Evolutionary conservation across 495 filamentous ascomycete genomes (phyloP), one percentile per base, ranked within the genome.

Genomic region (Aspergillus biplanus): DNA sequence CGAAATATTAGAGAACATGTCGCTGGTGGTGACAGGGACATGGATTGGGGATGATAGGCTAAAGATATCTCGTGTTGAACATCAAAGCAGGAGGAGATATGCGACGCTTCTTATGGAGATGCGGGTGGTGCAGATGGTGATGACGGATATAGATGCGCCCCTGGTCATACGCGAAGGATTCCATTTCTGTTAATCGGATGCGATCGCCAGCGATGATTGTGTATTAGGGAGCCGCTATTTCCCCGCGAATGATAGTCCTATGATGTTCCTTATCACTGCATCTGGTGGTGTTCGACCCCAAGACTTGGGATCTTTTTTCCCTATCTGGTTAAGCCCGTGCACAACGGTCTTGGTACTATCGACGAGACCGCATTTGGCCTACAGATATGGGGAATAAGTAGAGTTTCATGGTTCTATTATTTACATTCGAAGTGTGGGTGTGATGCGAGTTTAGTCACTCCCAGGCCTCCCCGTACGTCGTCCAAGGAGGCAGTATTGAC

Each of bases 401-500:
- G 52, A 50, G 39, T 11, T 11, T 15, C 39, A 44, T 13, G 39
- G 39, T 11, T 44, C 39, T 44, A 44, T 44, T 4, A 44, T 44
- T 44, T 11, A 44, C 39, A 27, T 27, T 27, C 21, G 21, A 27
- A 27, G 21, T 27, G 21, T 27, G 21, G 21, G 2, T 27, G 21
- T 27, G 21, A 27, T 27, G 21, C 21, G 21, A 27, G 21, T 27
- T 27, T 27, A 27, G 21, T 48, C 57, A 33, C 8, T 37, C 57
- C 52, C 47, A 49, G 56, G n/a, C 35, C 58, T 52, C 15, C 18
- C 27, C 33, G 52, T 35, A 47, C 71, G 73, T 65, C 85, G 85
- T 68, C 81, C 81, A 61, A 97, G 75, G 54, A 97, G 79, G 71
- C 93, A 97, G 75, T 97, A 92, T 44, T 85, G 75, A 54, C 91